A percentile compares a stretch with the other conserved stretches of the same genome.
Conservation (phyloP, 202 grass and related monocot genomes). For the Brachypodium distachyon region DNA sequence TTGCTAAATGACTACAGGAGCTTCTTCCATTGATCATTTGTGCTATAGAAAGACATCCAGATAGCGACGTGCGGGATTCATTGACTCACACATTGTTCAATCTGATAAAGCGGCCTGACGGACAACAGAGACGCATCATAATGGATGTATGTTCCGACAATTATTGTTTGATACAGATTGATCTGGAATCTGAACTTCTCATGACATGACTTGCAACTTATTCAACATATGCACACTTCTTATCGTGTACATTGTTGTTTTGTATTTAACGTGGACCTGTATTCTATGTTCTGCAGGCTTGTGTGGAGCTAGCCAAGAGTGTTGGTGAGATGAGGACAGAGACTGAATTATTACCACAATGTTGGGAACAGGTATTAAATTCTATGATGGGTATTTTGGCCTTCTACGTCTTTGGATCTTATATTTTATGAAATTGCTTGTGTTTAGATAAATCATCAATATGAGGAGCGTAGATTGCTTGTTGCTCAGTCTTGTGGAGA, state of each 20-base stretch:
- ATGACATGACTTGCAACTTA: not conserved
- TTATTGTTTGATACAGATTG: constrained; percentile 6
- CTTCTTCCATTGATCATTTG: constrained; percentile 99
- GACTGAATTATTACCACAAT: constrained; percentile 94
- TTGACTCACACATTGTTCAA: constrained; percentile 95
- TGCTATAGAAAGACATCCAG: constrained; percentile 94
- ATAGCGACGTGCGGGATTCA: constrained; percentile 74
- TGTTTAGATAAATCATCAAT: constrained; percentile 93
- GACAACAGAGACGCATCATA: constrained; percentile 78
- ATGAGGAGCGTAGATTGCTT: constrained; percentile 84
- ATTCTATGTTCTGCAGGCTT: constrained; percentile 50
- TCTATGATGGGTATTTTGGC: constrained; percentile 24
- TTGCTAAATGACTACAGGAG: constrained; percentile 46
- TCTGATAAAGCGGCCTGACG: constrained; percentile 92
- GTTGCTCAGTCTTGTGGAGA: constrained; percentile 96
- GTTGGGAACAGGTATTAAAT: constrained; percentile 87
- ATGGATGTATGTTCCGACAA: constrained; percentile 72
- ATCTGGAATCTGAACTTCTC: not conserved
- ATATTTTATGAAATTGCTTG: constrained; percentile 17
- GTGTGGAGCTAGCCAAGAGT: constrained; percentile 82
- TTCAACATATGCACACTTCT: not conserved
- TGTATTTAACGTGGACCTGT: not conserved
- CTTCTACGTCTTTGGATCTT: constrained; percentile 18
- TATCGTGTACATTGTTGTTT: not conserved
- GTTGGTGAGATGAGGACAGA: constrained; percentile 96